phyloP scores from a whole-genome alignment of 441 rosid species.

The Populus hybrid region DNA sequence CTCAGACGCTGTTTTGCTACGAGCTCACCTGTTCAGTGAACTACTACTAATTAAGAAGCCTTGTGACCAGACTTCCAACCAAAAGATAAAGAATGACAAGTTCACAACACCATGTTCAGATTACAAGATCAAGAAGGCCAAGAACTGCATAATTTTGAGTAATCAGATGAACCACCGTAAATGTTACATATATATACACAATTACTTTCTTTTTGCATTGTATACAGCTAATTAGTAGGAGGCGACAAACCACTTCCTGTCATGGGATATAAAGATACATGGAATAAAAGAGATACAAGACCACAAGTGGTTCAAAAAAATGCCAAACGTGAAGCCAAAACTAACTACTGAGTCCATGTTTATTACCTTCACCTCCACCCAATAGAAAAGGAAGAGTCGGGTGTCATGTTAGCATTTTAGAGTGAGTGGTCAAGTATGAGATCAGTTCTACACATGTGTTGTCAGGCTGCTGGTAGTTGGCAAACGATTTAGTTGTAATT shows the following conservation, averaged over 20 bases:
- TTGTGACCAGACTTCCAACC: background rate
- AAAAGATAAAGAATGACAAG: conserved; percentile 9
- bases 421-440: conserved; percentile 52
- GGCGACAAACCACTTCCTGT: conserved; percentile 18
- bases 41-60: background rate
- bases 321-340: conserved; percentile 29
- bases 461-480: conserved; percentile 62
- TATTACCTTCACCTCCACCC: conserved; percentile 45
- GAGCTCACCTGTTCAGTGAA: conserved; percentile 2
- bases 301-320: conserved; percentile 28
- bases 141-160: conserved; percentile 14
- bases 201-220: conserved; percentile 27
- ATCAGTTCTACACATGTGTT: conserved; percentile 71
- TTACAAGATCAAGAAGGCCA: background rate
- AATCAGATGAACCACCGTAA: conserved; percentile 17
- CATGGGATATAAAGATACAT: conserved; percentile 21
- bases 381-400: conserved; percentile 35
- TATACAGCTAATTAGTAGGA: conserved; percentile 35
- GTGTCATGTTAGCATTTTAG: conserved; percentile 50
- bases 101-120: conserved; percentile 12
- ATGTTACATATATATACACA: conserved; percentile 32
- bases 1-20: background rate
- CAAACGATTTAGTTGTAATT: conserved; percentile 42
- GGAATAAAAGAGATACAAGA: conserved; percentile 21
- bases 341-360: conserved; percentile 25